These are phyloP conservation scores for Ceratonia siliqua DNA, from an alignment of 306 rosid species.

Conservation along the genomic window DNA sequence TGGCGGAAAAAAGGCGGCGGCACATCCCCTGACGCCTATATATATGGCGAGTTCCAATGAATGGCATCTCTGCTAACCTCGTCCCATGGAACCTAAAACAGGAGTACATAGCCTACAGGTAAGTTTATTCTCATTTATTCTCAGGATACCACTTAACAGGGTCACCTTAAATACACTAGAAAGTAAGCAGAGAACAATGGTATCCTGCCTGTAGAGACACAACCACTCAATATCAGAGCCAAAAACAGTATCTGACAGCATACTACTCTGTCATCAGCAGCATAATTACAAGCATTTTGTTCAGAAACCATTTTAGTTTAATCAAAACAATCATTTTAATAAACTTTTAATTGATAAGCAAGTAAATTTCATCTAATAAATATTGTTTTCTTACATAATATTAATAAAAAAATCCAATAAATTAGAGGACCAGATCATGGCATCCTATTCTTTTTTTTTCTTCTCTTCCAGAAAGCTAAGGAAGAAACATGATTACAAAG, in stretches of 20 bases:
- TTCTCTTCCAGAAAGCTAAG: conserved; percentile 10
- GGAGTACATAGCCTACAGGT: conserved; percentile 25
- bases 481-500: neutral
- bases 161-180: neutral
- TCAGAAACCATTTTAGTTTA: neutral
- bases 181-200: neutral
- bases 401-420: neutral
- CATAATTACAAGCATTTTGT: neutral
- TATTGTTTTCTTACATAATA: neutral
- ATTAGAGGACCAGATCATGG: neutral
- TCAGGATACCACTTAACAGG: neutral
- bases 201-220: neutral
- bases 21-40: conserved; percentile 99
- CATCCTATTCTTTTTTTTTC: neutral
- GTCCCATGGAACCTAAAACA: conserved; percentile 90
- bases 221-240: neutral
- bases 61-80: conserved; percentile 96
- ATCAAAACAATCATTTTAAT: neutral
- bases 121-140: conserved; percentile 20
- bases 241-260: neutral
- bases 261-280: neutral
- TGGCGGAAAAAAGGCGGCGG: conserved; percentile 86
- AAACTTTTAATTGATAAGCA: neutral
- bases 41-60: conserved; percentile 92
- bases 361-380: too few species aligned